phyloP scores from a whole-genome alignment of 306 rosid genomes.

The Citrullus mucosospermus region DNA sequence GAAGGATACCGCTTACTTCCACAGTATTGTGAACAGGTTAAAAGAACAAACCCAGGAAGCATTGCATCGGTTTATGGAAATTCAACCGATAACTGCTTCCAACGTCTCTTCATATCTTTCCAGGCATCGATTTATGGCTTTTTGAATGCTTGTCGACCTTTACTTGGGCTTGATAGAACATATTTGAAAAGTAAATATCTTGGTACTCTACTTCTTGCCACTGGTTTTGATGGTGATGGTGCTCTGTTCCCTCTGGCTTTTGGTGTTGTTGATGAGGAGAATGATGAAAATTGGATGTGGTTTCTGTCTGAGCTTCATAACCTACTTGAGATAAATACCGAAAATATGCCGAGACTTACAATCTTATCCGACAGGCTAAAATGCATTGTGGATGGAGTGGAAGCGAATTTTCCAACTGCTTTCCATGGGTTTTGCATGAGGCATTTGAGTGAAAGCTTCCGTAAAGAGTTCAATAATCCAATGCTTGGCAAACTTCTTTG shows the following conservation, averaged over 20 bases:
- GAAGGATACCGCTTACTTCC: constrained; percentile 43
- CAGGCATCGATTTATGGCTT: constrained; percentile 43
- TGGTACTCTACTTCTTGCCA: constrained; percentile 40
- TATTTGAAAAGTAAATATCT: constrained; percentile 40
- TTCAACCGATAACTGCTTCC: constrained; percentile 30
- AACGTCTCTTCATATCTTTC: constrained; percentile 38
- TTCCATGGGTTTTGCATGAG: constrained; percentile 46
- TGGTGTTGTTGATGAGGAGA: constrained; percentile 46
- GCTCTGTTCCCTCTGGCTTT: constrained; percentile 37
- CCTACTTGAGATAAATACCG: constrained; percentile 35
- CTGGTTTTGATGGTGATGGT: constrained; percentile 47
- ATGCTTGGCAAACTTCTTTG: constrained; percentile 29
- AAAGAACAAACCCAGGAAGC: constrained; percentile 38
- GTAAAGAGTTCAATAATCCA: constrained; percentile 31
- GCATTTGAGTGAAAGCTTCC: constrained; percentile 34
- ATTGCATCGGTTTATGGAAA: constrained; percentile 34
- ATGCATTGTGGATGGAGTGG: constrained; percentile 37
- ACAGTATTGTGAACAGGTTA: constrained; percentile 39
- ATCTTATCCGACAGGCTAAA: constrained; percentile 39
- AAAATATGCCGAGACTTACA: constrained; percentile 43
- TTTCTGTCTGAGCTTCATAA: constrained; percentile 35
- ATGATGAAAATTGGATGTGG: constrained; percentile 49
- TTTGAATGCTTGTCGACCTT: constrained; percentile 43
- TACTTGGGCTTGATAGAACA: constrained; percentile 36
- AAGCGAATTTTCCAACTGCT: constrained; percentile 35